Evolutionary conservation across 2,329 filamentous ascomycete species (phyloP).

Genomic region (Colletotrichum melonis): DNA sequence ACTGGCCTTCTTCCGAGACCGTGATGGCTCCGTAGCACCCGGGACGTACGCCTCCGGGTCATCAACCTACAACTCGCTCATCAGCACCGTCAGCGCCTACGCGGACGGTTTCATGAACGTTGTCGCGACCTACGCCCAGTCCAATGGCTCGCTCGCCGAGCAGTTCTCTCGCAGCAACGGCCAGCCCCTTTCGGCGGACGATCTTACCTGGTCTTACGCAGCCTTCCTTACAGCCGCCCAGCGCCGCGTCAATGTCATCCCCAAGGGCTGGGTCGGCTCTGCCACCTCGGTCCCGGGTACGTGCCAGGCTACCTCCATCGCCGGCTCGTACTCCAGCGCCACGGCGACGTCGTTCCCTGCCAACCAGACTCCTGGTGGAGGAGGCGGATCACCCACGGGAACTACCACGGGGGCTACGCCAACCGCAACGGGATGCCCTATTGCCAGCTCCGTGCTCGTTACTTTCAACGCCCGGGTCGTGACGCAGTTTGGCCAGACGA

Average conservation of each 20-base stretch:
- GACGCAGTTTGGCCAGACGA: slow-evolving; percentile 70
- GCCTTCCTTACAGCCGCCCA: slow-evolving; percentile 73
- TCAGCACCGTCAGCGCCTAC: slow-evolving; percentile 67
- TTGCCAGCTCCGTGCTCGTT: slow-evolving; percentile 62
- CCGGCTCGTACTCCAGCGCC: slow-evolving; percentile 63
- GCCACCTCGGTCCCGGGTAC: slow-evolving; percentile 59
- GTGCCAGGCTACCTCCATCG: slow-evolving; percentile 59
- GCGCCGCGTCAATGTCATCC: slow-evolving; percentile 66
- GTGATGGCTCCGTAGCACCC: slow-evolving; percentile 65
- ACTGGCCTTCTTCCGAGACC: slow-evolving; percentile 77
- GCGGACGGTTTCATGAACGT: slow-evolving; percentile 72
- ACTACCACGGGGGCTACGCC: slow-evolving; percentile 41
- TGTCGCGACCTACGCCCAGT: slow-evolving; percentile 70
- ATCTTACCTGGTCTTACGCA: slow-evolving; percentile 81
- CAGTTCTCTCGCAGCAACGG: slow-evolving; percentile 70
- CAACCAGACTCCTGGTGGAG: slow-evolving; percentile 54
- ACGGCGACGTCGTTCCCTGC: slow-evolving; percentile 61
- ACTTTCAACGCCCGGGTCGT: slow-evolving; percentile 70
- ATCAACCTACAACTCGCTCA: slow-evolving; percentile 63
- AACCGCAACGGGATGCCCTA: slow-evolving; percentile 43
- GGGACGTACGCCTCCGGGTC: slow-evolving; percentile 70
- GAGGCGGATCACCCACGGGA: slow-evolving; percentile 39
- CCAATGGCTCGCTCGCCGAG: slow-evolving; percentile 74
- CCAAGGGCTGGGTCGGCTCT: slow-evolving; percentile 66
- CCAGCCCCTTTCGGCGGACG: slow-evolving; percentile 69